Percentiles rank a stretch among this genome's conserved stretches.
Evolutionary conservation across 1,139 yeast genomes (phyloP).

Genomic region (Nadsonia starkeyi-henricii): DNA sequence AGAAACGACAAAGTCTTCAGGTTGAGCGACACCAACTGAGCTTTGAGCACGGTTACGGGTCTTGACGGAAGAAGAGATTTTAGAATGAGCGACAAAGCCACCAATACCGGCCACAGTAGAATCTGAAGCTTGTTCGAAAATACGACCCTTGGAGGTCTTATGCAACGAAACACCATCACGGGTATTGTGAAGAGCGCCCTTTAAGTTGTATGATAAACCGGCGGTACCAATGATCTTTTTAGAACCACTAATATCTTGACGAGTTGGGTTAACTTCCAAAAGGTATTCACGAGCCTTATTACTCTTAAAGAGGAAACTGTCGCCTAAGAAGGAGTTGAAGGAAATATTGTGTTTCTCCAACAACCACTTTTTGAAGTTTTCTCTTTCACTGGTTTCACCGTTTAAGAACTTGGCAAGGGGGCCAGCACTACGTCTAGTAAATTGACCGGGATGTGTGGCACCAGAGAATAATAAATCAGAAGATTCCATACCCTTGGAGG

Average conservation of each 20-base stretch:
- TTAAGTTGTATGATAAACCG: conserved; percentile 5
- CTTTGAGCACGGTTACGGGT: background rate
- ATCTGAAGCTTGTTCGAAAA: conserved; percentile 3
- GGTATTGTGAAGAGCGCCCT: conserved; percentile 6
- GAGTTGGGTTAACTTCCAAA: background rate
- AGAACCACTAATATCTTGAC: background rate
- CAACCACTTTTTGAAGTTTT: background rate
- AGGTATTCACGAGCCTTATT: conserved; percentile 4
- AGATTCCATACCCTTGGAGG: conserved; percentile 1
- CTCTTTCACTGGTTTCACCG: conserved; percentile 2
- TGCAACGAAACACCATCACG: conserved; percentile 5
- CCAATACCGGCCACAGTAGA: conserved; percentile 4
- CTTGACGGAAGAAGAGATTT: background rate
- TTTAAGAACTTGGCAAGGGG: conserved; percentile 1
- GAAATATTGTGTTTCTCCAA: background rate
- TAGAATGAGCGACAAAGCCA: conserved; percentile 4
- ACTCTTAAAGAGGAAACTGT: conserved; percentile 4
- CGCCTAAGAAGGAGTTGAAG: conserved; percentile 1
- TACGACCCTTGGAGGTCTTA: conserved; percentile 4
- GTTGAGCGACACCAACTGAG: background rate
- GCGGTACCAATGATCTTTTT: conserved; percentile 5
- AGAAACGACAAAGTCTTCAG: background rate
- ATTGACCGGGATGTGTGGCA: background rate
- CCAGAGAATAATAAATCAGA: background rate
- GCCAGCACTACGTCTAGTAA: conserved; percentile 1